phyloP scores from a whole-genome alignment of 257 asterid species.

The Solanum medicagineum region DNA sequence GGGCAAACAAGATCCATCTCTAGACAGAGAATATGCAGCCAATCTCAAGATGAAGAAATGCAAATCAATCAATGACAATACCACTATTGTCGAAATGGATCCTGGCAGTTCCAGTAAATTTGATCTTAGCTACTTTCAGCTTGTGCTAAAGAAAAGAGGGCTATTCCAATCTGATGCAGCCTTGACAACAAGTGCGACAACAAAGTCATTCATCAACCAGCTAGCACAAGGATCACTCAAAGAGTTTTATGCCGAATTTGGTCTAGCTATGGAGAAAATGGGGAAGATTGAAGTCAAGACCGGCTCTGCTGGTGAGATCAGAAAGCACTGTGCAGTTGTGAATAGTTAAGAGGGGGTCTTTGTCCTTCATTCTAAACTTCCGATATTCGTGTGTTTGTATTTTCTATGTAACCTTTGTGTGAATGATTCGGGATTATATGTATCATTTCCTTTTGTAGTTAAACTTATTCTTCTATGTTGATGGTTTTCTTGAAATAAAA shows the following conservation, averaged over 20 bases:
- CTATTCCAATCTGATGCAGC: conserved; percentile 43
- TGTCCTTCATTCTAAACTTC: background rate
- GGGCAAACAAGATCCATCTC: conserved; percentile 30
- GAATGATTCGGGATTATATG: background rate
- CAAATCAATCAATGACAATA: background rate
- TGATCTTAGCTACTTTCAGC: conserved; percentile 20
- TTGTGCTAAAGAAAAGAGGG: conserved; percentile 16
- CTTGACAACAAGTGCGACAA: background rate
- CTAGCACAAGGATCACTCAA: background rate
- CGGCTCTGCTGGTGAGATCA: background rate
- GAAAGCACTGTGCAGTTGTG: background rate
- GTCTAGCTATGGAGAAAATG: background rate
- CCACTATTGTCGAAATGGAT: conserved; percentile 32
- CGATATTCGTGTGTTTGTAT: background rate
- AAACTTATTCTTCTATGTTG: background rate
- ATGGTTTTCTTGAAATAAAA: background rate
- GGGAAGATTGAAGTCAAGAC: background rate
- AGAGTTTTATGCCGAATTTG: background rate
- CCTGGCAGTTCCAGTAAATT: conserved; percentile 22
- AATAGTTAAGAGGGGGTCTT: background rate
- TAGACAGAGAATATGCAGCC: conserved; percentile 19
- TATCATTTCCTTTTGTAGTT: no score
- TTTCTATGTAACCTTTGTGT: background rate
- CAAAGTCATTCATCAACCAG: background rate
- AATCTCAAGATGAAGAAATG: background rate